Conservation (phyloP, 73 alveolate species). For the Uronychia setigera region DNA sequence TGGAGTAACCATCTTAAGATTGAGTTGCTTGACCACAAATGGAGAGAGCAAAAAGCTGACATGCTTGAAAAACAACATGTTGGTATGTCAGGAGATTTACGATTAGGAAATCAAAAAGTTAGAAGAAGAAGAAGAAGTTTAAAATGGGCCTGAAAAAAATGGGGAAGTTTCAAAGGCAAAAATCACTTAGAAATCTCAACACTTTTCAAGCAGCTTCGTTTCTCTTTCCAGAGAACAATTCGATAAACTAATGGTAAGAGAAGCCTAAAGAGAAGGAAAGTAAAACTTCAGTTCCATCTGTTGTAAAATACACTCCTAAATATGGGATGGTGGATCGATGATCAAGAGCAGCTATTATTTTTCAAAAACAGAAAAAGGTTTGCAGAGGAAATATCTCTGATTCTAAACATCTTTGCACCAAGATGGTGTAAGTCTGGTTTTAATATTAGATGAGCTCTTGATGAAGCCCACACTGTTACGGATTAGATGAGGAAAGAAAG, state of each 20-base stretch:
- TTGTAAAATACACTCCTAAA: background rate
- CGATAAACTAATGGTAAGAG: background rate
- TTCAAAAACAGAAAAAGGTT: background rate
- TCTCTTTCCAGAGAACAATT: background rate
- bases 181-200: no score
- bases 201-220: no score
- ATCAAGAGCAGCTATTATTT: background rate
- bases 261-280: background rate
- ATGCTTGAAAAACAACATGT: slow-evolving; percentile 58
- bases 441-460: background rate
- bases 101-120: no score
- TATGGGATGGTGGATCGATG: background rate
- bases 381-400: background rate
- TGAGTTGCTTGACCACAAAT: slow-evolving; percentile 95
- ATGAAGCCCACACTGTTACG: background rate
- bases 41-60: slow-evolving; percentile 82
- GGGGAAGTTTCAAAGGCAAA: no score
- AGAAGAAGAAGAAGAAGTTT: no score
- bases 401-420: background rate
- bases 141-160: no score
- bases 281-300: background rate
- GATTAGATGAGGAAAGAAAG: background rate
- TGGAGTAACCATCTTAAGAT: slow-evolving; percentile 90
- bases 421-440: background rate
- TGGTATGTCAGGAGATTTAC: no score